phyloP scores from a whole-genome alignment of 2,329 filamentous ascomycete genomes.

The Cercospora berteroae region DNA sequence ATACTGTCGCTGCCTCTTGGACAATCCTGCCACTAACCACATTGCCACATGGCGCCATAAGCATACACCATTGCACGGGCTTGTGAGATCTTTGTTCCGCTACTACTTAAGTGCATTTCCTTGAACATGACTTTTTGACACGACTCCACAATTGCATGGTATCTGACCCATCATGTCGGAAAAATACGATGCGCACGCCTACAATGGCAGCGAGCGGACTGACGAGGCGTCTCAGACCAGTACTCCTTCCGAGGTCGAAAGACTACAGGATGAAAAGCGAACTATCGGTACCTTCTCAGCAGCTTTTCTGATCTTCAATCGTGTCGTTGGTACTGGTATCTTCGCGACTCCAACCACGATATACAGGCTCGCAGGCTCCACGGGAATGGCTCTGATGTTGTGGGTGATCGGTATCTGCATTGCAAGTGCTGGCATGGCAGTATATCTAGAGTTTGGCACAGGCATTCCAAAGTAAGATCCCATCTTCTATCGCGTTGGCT shows the following conservation, averaged over 20 bases:
- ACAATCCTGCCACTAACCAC: not conserved
- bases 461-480: not conserved
- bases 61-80: not conserved
- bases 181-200: not conserved
- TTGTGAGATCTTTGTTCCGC: not conserved
- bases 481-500: too few relatives aligned
- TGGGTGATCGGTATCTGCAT: conserved; percentile 64
- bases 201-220: not conserved
- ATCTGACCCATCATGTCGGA: not conserved
- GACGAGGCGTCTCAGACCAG: not conserved
- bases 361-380: conserved; percentile 58
- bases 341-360: conserved; percentile 53
- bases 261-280: not conserved
- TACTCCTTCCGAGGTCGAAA: not conserved
- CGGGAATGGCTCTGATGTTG: conserved; percentile 61
- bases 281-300: not conserved
- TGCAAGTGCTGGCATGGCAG: conserved; percentile 53
- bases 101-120: not conserved
- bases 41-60: conserved; percentile 1
- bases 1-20: not conserved
- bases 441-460: conserved; percentile 59
- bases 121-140: not conserved
- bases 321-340: not conserved
- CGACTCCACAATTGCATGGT: not conserved
- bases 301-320: conserved; percentile 1